Conservation (phyloP, 2,329 filamentous ascomycete species). For the Lecanicillium sp. region DNA sequence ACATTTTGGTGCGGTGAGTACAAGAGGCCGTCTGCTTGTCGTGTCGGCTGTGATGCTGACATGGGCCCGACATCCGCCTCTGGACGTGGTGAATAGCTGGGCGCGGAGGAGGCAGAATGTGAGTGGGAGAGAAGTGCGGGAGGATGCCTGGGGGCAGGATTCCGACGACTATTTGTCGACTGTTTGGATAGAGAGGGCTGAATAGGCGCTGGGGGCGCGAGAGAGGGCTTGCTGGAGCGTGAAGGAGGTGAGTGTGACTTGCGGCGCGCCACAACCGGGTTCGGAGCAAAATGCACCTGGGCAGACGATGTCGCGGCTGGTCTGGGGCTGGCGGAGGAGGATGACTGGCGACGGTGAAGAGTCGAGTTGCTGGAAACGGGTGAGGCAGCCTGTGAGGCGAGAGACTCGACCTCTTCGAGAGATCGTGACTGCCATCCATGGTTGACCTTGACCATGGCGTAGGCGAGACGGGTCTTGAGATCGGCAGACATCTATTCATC, state of each 20-base stretch:
- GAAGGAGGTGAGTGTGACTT: conserved; percentile 33
- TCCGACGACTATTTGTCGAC: conserved; percentile 39
- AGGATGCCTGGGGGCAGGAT: conserved; percentile 43
- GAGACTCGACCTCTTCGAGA: conserved; percentile 69
- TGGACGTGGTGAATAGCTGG: conserved; percentile 31
- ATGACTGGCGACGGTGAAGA: conserved; percentile 43
- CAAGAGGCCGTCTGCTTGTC: conserved; percentile 47
- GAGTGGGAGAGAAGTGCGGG: conserved; percentile 46
- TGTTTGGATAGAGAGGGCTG: conserved; percentile 43
- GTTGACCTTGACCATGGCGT: conserved; percentile 90
- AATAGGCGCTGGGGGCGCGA: conserved; percentile 51
- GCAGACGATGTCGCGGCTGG: conserved; percentile 31
- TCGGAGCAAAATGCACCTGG: conserved; percentile 23
- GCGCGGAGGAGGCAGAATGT: conserved; percentile 39
- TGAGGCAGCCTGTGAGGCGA: conserved; percentile 63
- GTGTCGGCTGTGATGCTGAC: conserved; percentile 29
- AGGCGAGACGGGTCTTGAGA: conserved; percentile 77
- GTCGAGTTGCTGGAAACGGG: conserved; percentile 55
- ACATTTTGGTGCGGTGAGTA: conserved; percentile 60
- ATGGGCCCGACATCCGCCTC: conserved; percentile 33
- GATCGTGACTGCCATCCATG: conserved; percentile 79
- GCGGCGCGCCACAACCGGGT: conserved; percentile 18
- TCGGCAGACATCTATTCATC: conserved; percentile 65
- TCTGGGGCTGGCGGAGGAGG: conserved; percentile 48
- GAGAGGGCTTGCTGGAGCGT: conserved; percentile 29